Evolutionary conservation across 768 basidiomycete species (phyloP).

Genomic region (Termitomyces bulborhizus): DNA sequence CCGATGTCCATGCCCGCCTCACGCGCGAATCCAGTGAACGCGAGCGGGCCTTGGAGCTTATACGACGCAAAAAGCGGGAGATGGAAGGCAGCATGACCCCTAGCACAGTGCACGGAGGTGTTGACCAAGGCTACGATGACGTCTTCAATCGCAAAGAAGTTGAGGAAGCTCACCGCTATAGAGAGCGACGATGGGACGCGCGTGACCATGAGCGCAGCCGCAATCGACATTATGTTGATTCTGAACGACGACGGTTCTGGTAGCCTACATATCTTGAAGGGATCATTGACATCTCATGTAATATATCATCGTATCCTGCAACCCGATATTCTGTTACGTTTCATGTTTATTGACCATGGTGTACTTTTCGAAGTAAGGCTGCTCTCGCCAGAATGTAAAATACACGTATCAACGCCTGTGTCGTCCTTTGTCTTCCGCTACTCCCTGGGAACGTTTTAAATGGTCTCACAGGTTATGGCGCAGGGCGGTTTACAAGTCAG

Average conservation of each 20-base stretch:
- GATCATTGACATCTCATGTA: background rate
- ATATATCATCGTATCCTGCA: no score
- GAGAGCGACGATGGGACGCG: slow-evolving; percentile 29
- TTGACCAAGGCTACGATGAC: slow-evolving; percentile 53
- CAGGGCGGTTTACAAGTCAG: no score
- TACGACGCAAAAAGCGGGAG: slow-evolving; percentile 61
- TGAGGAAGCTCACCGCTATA: slow-evolving; percentile 59
- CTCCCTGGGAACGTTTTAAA: no score
- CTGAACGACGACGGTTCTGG: slow-evolving; percentile 11
- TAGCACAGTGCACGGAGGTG: slow-evolving; percentile 52
- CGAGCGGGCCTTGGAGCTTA: slow-evolving; percentile 67
- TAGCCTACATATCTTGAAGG: slow-evolving; percentile 1
- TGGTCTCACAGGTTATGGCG: no score
- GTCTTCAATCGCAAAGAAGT: slow-evolving; percentile 67
- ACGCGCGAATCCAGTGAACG: slow-evolving; percentile 72
- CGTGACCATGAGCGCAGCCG: slow-evolving; percentile 13
- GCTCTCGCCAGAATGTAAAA: no score
- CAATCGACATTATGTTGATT: slow-evolving; percentile 12
- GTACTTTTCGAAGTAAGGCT: no score
- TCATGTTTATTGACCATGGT: background rate
- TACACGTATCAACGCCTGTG: no score
- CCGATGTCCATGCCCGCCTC: slow-evolving; percentile 52
- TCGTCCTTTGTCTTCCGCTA: no score
- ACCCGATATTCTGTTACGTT: background rate
- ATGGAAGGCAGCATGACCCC: slow-evolving; percentile 62